phyloP scores from a whole-genome alignment of 345 rosid species.

The Citrus medica region DNA sequence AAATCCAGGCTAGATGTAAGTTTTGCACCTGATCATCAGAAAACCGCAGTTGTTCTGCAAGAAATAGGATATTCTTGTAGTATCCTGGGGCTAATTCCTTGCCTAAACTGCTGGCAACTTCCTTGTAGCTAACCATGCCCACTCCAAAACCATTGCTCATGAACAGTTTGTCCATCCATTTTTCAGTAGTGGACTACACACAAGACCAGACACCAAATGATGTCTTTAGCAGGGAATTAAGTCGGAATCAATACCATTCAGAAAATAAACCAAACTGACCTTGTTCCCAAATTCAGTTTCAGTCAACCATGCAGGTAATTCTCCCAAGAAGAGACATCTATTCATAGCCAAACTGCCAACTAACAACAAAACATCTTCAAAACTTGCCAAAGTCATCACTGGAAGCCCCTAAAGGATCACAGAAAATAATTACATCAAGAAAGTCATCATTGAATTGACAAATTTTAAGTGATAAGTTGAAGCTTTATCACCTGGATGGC shows the following conservation, averaged over 20 bases:
- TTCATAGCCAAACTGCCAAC: conserved; percentile 65
- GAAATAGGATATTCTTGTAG: conserved; percentile 49
- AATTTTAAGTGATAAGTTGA: neutral
- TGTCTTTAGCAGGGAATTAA: conserved; percentile 4
- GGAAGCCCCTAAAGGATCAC: conserved; percentile 57
- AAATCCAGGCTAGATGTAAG: conserved; percentile 9
- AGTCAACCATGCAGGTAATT: conserved; percentile 58
- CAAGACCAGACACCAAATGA: conserved; percentile 4
- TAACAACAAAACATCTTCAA: conserved; percentile 55
- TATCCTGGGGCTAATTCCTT: conserved; percentile 37
- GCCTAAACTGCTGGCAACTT: conserved; percentile 56
- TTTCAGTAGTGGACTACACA: conserved; percentile 43
- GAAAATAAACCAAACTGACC: conserved; percentile 32
- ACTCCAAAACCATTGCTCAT: conserved; percentile 65
- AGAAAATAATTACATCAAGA: neutral
- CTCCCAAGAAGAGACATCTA: conserved; percentile 66
- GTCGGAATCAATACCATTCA: neutral
- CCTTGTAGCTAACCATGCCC: conserved; percentile 41
- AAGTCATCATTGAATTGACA: neutral
- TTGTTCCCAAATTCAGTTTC: conserved; percentile 50
- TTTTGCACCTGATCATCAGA: conserved; percentile 82
- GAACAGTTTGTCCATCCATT: conserved; percentile 67
- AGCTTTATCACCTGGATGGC: conserved; percentile 65
- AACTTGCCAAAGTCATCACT: conserved; percentile 50
- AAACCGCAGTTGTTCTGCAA: conserved; percentile 71